These are phyloP conservation scores for Medicago lupulina DNA, from an alignment of 306 rosid species.

Conservation along the genomic window DNA sequence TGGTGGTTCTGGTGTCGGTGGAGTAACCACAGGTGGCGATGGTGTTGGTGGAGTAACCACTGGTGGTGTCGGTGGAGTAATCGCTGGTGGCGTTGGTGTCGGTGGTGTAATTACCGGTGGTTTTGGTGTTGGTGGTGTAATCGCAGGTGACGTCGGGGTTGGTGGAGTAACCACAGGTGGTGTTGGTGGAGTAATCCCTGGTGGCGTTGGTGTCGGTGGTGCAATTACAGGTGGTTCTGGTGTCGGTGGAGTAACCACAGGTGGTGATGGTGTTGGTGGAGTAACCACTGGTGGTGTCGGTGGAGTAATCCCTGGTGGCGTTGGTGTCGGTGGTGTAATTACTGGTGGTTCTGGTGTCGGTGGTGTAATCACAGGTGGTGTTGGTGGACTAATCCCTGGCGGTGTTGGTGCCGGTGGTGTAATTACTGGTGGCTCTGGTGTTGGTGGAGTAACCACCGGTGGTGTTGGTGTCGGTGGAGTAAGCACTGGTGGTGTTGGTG, in stretches of 20 bases:
- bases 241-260: not conserved
- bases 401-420: conserved; percentile 31
- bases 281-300: not conserved
- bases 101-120: conserved; percentile 22
- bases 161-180: conserved; percentile 15
- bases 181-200: not conserved
- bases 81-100: not conserved
- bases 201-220: conserved; percentile 3
- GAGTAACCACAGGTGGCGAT: not conserved
- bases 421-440: too few relatives aligned
- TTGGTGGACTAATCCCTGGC: conserved; percentile 47
- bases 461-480: conserved; percentile 29
- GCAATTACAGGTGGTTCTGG: not conserved
- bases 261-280: conserved; percentile 6
- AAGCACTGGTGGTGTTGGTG: conserved; percentile 22
- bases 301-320: not conserved
- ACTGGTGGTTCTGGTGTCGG: conserved; percentile 1
- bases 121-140: conserved; percentile 23
- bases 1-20: conserved; percentile 11
- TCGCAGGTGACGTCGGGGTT: conserved; percentile 40
- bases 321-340: not conserved
- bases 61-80: not conserved
- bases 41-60: conserved; percentile 7
- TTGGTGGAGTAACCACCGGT: not conserved
- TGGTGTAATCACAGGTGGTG: conserved; percentile 44